Evolutionary conservation across 768 basidiomycete genomes (phyloP), one percentile per base, ranked within the genome.

Genomic region (Pulveroboletus frians): DNA sequence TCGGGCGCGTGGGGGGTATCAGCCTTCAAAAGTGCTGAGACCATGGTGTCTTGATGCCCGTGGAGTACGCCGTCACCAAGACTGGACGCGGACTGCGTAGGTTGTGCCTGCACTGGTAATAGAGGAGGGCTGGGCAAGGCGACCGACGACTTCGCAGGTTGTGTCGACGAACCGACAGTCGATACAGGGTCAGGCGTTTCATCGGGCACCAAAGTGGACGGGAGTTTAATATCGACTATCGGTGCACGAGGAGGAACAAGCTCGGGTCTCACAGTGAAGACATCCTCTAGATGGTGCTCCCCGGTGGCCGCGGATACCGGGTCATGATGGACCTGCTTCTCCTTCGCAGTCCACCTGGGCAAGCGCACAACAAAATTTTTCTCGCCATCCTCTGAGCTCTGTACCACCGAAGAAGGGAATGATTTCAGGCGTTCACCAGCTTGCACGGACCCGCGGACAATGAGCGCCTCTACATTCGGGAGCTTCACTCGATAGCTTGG

Each of bases 401-500:
- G 47, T 9, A 55, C 32, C 47, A 62, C 60, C 2, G 62, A 54
- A 35, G 61, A 46, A 10, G 59, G 46, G 14, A 57, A 52, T 34
- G 51, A 51, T 21, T 62, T 54, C 34, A 32, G 26, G 9, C 46
- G 56, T 23, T 44, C 47, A 30, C 31, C 14, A 34, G 44, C 13
- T 20, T 41, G 55, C n/a, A 32, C 39, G 6, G 68, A 60, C 9
- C 71, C 66, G 42, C 78, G 73, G 40, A 83, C 68, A 37, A 84
- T 62, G 27, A 68, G 72, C 35, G 54, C 54, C 55, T 61, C 66
- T 2, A 60, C 59, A 5, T 81, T 83, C 4, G 87, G 79, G 17
- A 92, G 64, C 58, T 80, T 84, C 47, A 91, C 74, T 20, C 84
- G 78, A 53, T 79, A 75, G 26, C 71, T 71, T 26, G 75, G 72